Percentiles rank a stretch among this genome's conserved stretches.
Conservation (phyloP, 805 yeast species). For the Candida andamanensis region DNA sequence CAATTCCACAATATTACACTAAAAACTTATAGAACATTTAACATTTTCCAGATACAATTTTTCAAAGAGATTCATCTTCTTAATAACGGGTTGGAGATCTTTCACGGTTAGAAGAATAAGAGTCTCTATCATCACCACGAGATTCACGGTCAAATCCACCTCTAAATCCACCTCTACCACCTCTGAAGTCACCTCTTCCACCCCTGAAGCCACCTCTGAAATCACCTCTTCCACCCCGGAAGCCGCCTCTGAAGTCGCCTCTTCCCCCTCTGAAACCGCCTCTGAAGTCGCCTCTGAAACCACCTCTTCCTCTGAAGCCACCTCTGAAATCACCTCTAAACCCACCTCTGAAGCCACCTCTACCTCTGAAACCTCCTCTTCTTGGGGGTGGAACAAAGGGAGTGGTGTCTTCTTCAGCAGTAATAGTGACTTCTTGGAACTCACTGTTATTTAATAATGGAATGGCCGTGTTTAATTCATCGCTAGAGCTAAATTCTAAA, state of each 20-base stretch:
- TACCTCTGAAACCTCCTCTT: constrained; percentile 22
- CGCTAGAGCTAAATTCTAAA: constrained; percentile 59
- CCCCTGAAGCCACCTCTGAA: constrained; percentile 22
- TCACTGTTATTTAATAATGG: constrained; percentile 67
- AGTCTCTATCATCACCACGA: constrained; percentile 39
- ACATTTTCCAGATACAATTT: constrained; percentile 1
- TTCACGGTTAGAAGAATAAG: constrained; percentile 34
- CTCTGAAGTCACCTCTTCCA: constrained; percentile 35
- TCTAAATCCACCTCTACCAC: constrained; percentile 35
- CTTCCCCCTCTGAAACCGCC: constrained; percentile 35
- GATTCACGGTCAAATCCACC: constrained; percentile 38
- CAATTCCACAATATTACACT: too few species aligned
- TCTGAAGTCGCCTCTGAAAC: constrained; percentile 24
- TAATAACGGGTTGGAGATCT: constrained; percentile 75
- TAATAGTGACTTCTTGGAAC: constrained; percentile 61
- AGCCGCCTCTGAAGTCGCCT: constrained; percentile 30
- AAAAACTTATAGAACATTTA: constrained; percentile 6
- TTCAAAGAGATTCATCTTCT: constrained; percentile 7
- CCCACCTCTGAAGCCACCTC: constrained; percentile 28
- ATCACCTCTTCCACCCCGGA: constrained; percentile 34
- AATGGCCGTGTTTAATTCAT: constrained; percentile 70
- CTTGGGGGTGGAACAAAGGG: constrained; percentile 52
- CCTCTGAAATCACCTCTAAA: constrained; percentile 37
- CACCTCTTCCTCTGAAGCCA: constrained; percentile 18
- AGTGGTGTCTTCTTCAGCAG: constrained; percentile 74